Conservation (phyloP, 2,329 filamentous ascomycete genomes). For the Ophiostoma ips region DNA sequence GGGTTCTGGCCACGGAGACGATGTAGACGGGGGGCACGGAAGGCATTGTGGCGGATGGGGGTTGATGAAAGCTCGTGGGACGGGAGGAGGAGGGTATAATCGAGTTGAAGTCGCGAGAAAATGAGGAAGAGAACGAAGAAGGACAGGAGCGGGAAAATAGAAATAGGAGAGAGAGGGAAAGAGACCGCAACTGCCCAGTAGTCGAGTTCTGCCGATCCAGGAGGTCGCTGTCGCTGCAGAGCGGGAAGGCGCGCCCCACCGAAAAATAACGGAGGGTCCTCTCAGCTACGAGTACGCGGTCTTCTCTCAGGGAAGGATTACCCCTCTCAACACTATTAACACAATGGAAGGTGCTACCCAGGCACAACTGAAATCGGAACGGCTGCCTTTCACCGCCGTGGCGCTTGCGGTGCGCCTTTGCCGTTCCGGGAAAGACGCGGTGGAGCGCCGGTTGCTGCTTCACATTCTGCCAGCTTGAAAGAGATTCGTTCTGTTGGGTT, state of each 20-base stretch:
- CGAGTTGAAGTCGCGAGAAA: not conserved
- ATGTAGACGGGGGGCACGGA: conserved; percentile 85
- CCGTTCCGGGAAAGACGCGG: conserved; percentile 5
- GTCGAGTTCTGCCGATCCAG: not conserved
- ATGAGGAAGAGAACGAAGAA: not conserved
- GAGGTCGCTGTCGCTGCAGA: not conserved
- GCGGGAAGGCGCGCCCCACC: conserved; percentile 7
- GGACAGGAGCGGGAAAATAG: not conserved
- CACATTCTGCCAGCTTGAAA: not conserved
- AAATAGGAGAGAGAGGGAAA: not conserved
- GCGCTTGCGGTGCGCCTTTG: conserved; percentile 3
- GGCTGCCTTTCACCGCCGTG: conserved; percentile 4
- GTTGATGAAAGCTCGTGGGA: not conserved
- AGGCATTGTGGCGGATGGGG: conserved; percentile 44
- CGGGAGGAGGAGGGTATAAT: not conserved
- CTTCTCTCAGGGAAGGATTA: not conserved
- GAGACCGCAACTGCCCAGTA: not conserved
- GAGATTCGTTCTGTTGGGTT: too few relatives aligned
- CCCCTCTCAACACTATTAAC: too few relatives aligned
- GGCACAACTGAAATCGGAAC: not conserved
- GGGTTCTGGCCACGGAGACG: conserved; percentile 80
- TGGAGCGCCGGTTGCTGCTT: conserved; percentile 4
- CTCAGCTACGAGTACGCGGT: not conserved
- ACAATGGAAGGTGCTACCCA: not conserved
- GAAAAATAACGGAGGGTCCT: conserved; percentile 8